Evolutionary conservation across 2,329 filamentous ascomycete genomes (phyloP).

Genomic region (Biscogniauxia marginata): DNA sequence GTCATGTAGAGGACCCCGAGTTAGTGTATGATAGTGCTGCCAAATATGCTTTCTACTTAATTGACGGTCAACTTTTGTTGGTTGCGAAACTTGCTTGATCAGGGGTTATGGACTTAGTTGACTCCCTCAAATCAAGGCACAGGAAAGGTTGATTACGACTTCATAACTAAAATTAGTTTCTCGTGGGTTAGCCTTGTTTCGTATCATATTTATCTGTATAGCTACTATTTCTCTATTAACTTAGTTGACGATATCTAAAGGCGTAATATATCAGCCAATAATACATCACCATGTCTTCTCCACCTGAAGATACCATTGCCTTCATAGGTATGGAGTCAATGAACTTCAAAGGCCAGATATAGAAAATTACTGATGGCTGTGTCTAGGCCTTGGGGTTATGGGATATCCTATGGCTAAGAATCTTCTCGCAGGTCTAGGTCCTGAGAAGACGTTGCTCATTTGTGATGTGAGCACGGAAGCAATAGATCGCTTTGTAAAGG

Average conservation of each 20-base stretch:
- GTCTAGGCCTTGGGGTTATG: constrained; percentile 34
- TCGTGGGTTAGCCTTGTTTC: no score
- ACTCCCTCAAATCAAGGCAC: no score
- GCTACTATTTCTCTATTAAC: no score
- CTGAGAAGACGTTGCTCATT: constrained; percentile 28
- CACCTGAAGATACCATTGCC: constrained; percentile 27
- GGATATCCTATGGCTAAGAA: constrained; percentile 38
- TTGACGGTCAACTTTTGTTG: no score
- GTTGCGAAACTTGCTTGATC: no score
- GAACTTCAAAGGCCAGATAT: no score
- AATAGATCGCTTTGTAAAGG: constrained; percentile 35
- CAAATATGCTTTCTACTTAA: no score
- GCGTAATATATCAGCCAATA: background rate
- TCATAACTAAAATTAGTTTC: no score
- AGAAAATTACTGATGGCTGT: background rate
- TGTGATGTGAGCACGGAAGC: constrained; percentile 38
- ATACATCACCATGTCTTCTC: constrained; percentile 12
- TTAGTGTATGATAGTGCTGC: background rate
- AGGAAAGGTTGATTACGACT: no score
- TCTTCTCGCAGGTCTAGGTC: constrained; percentile 25
- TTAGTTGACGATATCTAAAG: background rate
- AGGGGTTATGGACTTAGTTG: no score
- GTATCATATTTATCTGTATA: no score
- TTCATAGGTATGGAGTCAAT: constrained; percentile 28
- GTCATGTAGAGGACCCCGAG: background rate